Evolutionary conservation across 2,329 filamentous ascomycete species (phyloP).

Genomic region (Aureobasidium sp.): DNA sequence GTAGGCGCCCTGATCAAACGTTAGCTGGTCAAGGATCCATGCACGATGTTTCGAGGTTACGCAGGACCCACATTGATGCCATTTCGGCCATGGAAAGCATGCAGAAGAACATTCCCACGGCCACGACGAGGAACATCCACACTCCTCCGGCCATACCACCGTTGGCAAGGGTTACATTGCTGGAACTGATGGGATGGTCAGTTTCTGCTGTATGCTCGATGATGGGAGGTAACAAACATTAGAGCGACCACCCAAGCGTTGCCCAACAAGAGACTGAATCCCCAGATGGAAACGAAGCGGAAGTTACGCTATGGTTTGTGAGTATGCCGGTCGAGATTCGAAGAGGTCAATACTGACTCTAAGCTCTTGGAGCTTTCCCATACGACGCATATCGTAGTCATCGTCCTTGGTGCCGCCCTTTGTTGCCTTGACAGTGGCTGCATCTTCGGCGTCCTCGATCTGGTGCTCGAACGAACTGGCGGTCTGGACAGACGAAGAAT

Average conservation of each 20-base stretch:
- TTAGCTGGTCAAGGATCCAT: background rate
- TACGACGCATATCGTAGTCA: slow-evolving; percentile 18
- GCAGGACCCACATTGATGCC: slow-evolving; percentile 22
- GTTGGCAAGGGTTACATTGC: slow-evolving; percentile 37
- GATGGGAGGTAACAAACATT: background rate
- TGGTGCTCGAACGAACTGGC: slow-evolving; percentile 6
- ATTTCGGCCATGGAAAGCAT: slow-evolving; percentile 24
- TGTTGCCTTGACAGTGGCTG: slow-evolving; percentile 14
- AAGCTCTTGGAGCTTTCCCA: slow-evolving; percentile 20
- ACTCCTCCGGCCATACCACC: slow-evolving; percentile 22
- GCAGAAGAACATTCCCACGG: slow-evolving; percentile 19
- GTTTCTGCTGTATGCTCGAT: slow-evolving; percentile 35
- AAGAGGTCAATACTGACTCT: background rate
- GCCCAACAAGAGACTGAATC: slow-evolving; percentile 8
- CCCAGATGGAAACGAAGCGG: slow-evolving; percentile 12
- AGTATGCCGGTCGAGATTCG: background rate
- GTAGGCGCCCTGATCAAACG: slow-evolving; percentile 17
- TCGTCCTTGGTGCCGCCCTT: slow-evolving; percentile 17
- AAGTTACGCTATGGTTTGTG: slow-evolving; percentile 10
- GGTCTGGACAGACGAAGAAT: slow-evolving; percentile 13
- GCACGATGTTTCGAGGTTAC: background rate
- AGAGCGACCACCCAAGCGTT: slow-evolving; percentile 11
- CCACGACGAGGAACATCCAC: slow-evolving; percentile 22
- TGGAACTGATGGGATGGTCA: slow-evolving; percentile 36
- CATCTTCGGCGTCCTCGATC: slow-evolving; percentile 2